Base-by-base conservation (phyloP, 2,329 filamentous ascomycete genomes). In the Paramyrothecium roridum region DNA sequence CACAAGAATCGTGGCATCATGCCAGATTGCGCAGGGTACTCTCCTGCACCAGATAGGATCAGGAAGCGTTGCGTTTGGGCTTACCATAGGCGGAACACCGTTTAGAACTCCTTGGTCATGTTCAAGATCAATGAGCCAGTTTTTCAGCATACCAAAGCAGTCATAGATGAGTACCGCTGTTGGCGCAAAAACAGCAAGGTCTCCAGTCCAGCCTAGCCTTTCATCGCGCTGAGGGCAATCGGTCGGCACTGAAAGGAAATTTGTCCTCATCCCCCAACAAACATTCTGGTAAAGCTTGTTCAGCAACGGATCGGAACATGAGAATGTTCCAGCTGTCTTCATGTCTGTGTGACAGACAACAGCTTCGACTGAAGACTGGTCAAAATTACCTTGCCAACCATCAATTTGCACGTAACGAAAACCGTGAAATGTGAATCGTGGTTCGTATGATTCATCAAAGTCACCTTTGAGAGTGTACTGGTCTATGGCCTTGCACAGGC, bases 221-320 rank as follows among this genome's bases (percentile, higher is more conserved):
- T 83, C 80, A 54, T 83, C 79, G 4, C 79, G 70, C 60, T 82
- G 78, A 0, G 80, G 80, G 59, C 80, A 83, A 60, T 85, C 82
- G 0, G 81, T 85, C 0, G 81, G 81, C 1, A 85, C 66, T 3
- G 73, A 75, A 16, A 84, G 59, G 59, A 85, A 84, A 60, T 85
- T 86, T 3, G 80, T 80, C 23, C 75, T 74, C 76, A 83, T 82
- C 20, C 74, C 75, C 82, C 82, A 84, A 21, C 68, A 59, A 1
- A 80, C 73, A 57, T 85, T 86, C 3, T 74, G 52, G 57, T 84
- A 76, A 4, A 86, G 73, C 54, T 77, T 68, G 60, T 83, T 85
- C 19, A 85, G 59, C 12, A 78, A 66, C 1, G 61, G 50, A 53
- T 85, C 65, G 0, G 81, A 85, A 55, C 76, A 82, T 11, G 72